phyloP scores from a whole-genome alignment of 345 rosid genomes.

The Linum tenue region DNA sequence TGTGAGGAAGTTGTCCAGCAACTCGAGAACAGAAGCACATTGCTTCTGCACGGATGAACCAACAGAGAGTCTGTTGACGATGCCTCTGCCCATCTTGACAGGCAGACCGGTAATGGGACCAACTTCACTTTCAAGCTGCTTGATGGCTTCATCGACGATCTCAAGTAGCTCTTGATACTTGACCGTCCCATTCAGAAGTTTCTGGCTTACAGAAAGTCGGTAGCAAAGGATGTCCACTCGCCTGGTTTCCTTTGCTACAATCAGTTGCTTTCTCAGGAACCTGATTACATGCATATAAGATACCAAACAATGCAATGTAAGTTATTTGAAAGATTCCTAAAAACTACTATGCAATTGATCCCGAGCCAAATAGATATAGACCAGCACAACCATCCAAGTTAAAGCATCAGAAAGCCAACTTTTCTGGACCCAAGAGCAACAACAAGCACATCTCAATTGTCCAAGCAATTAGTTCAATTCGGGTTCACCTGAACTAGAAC shows the following conservation, averaged over 20 bases:
- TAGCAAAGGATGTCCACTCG: constrained; percentile 83
- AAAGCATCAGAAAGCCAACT: too few relatives aligned
- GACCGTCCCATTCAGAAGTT: constrained; percentile 52
- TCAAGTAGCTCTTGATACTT: constrained; percentile 40
- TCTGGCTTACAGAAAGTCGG: constrained; percentile 69
- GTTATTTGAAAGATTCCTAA: background rate
- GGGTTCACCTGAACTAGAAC: too few relatives aligned
- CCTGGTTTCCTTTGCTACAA: constrained; percentile 61
- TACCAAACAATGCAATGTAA: background rate
- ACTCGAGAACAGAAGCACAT: constrained; percentile 56
- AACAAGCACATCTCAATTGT: too few relatives aligned
- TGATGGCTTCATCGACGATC: constrained; percentile 62
- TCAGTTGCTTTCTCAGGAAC: constrained; percentile 89
- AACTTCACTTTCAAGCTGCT: constrained; percentile 74
- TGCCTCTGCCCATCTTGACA: constrained; percentile 80
- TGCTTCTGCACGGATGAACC: constrained; percentile 71
- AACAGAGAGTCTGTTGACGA: constrained; percentile 72
- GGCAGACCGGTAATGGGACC: constrained; percentile 78
- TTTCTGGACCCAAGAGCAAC: too few relatives aligned
- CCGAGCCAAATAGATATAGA: too few relatives aligned
- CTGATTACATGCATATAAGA: constrained; percentile 21
- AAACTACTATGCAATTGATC: too few relatives aligned
- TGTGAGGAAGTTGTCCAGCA: constrained; percentile 46
- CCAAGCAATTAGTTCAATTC: too few relatives aligned
- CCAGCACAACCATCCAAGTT: too few relatives aligned